Evolutionary conservation across 1,139 yeast species (phyloP).

Genomic region (Casaregolazyma lundiana): DNA sequence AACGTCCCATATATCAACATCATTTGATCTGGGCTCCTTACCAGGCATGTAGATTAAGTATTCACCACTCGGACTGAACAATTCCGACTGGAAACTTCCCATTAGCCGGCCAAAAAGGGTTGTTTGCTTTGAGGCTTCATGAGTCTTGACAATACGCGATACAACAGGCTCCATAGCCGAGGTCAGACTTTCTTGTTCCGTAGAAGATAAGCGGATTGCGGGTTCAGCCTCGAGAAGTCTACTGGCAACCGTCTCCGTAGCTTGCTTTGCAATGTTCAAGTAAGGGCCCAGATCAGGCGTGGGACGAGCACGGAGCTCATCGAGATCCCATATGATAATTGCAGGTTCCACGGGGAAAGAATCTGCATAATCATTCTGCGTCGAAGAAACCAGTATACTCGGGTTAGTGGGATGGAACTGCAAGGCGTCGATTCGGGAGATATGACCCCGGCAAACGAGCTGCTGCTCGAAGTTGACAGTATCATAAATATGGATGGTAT

Average conservation of each 20-base stretch:
- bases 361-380: not conserved
- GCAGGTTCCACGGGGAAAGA: not conserved
- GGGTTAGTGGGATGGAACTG: not conserved
- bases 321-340: not conserved
- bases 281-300: too few species aligned
- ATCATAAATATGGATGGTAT: slow-evolving; percentile 1
- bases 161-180: not conserved
- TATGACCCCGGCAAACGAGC: not conserved
- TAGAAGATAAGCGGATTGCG: too few species aligned
- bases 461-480: not conserved
- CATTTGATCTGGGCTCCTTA: not conserved
- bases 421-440: not conserved
- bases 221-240: too few species aligned
- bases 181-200: not conserved
- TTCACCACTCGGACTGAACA: slow-evolving; percentile 1
- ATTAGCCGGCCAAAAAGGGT: not conserved
- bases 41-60: not conserved
- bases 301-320: too few species aligned
- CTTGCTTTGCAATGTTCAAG: not conserved
- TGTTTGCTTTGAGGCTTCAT: not conserved
- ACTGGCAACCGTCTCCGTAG: not conserved
- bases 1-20: not conserved
- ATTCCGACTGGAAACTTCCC: not conserved
- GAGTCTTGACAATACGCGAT: too few species aligned
- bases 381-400: not conserved